phyloP scores from a whole-genome alignment of 345 rosid genomes.

The Orychophragmus violaceus region DNA sequence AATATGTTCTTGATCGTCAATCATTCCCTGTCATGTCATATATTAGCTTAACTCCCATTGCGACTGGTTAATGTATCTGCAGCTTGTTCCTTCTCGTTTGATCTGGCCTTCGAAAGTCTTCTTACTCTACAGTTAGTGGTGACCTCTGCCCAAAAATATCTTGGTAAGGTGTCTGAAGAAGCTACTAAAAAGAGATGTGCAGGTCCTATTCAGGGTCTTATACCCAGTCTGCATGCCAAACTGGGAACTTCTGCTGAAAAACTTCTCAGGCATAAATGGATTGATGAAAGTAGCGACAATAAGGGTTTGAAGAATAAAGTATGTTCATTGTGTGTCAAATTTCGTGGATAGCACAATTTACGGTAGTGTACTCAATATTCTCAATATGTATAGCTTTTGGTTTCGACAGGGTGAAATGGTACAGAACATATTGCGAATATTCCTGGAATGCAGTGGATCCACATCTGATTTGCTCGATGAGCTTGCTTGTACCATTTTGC shows the following conservation, averaged over 20 bases:
- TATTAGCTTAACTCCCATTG: constrained; percentile 1
- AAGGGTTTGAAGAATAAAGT: constrained; percentile 76
- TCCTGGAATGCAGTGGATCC: constrained; percentile 56
- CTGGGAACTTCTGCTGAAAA: constrained; percentile 65
- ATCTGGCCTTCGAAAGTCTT: constrained; percentile 60
- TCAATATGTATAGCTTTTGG: constrained; percentile 16
- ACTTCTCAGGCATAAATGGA: constrained; percentile 56
- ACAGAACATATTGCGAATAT: constrained; percentile 58
- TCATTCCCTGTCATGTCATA: background rate
- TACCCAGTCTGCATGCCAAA: constrained; percentile 37
- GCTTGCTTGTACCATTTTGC: constrained; percentile 63
- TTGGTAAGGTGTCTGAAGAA: constrained; percentile 35
- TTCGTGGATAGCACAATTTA: background rate
- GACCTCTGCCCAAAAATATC: constrained; percentile 38
- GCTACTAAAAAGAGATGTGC: constrained; percentile 25
- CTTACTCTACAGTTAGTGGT: constrained; percentile 52
- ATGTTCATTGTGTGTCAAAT: constrained; percentile 20
- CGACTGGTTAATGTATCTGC: constrained; percentile 30
- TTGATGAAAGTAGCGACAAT: constrained; percentile 45
- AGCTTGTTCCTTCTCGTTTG: constrained; percentile 75
- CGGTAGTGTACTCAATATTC: background rate
- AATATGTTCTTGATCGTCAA: background rate
- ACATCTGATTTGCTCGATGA: constrained; percentile 59
- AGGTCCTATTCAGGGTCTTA: constrained; percentile 29
- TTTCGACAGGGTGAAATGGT: constrained; percentile 61